These are phyloP conservation scores for Oryza meyeriana DNA, from an alignment of 176 grass and related monocot species.

Conservation along the genomic window DNA sequence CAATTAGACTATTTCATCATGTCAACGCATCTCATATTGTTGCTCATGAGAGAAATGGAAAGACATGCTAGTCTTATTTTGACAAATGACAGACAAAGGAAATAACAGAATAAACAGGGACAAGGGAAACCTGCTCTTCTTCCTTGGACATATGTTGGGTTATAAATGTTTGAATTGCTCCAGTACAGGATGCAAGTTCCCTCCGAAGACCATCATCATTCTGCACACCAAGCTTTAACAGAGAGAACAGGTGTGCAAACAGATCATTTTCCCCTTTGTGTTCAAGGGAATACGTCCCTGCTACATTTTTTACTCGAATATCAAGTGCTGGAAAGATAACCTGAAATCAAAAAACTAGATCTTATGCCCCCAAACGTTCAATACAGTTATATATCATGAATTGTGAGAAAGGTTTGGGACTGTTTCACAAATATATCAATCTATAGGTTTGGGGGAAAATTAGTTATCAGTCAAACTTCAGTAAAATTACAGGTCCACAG, in stretches of 20 bases:
- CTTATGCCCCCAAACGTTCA: background rate
- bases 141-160: conserved; percentile 95
- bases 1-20: background rate
- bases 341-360: conserved; percentile 34
- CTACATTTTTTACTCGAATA: conserved; percentile 86
- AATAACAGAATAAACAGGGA: background rate
- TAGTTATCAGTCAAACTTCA: background rate
- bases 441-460: background rate
- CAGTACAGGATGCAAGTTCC: conserved; percentile 74
- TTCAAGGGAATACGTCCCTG: conserved; percentile 82
- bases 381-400: background rate
- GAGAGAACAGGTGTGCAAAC: conserved; percentile 55
- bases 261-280: conserved; percentile 78
- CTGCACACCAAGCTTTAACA: conserved; percentile 54
- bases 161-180: conserved; percentile 70
- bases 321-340: conserved; percentile 94
- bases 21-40: background rate
- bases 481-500: background rate
- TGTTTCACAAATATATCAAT: background rate
- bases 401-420: background rate
- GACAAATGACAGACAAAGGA: background rate
- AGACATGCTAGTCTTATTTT: background rate
- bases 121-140: conserved; percentile 67
- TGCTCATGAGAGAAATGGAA: background rate
- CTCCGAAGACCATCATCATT: conserved; percentile 44